phyloP scores from a whole-genome alignment of 257 asterid species.

The Fraxinus pennsylvanica region DNA sequence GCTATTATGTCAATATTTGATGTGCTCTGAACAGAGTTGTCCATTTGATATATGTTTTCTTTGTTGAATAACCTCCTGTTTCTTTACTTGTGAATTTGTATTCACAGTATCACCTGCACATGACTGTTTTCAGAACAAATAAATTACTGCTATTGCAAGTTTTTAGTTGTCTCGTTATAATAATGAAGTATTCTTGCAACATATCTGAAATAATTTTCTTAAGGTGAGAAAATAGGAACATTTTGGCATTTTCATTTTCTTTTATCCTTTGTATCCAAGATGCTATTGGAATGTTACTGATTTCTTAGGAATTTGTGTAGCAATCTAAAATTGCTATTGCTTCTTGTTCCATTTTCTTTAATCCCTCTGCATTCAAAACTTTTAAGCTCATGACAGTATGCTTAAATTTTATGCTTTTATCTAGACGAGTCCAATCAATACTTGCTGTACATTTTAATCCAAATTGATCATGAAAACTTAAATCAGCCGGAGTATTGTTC shows the following conservation, averaged over 20 bases:
- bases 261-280: background rate
- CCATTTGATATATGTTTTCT: background rate
- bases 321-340: background rate
- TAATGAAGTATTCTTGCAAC: background rate
- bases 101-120: background rate
- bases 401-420: background rate
- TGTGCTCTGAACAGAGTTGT: background rate
- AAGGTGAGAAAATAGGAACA: background rate
- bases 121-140: background rate
- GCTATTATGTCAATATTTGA: background rate
- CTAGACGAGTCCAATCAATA: background rate
- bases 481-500: background rate
- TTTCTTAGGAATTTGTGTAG: background rate
- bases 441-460: background rate
- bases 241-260: background rate
- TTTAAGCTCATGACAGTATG: background rate
- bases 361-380: background rate
- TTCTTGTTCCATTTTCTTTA: background rate
- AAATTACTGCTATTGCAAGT: background rate
- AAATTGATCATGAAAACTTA: background rate
- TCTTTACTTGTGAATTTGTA: background rate
- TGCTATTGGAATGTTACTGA: background rate
- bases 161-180: background rate
- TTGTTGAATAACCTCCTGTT: background rate
- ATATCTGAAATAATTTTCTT: too few species aligned